A percentile compares a stretch with the other conserved stretches of the same genome.
Conservation (phyloP, 1,284 basidiomycete species). For the Cutaneotrichosporon mucoides region DNA sequence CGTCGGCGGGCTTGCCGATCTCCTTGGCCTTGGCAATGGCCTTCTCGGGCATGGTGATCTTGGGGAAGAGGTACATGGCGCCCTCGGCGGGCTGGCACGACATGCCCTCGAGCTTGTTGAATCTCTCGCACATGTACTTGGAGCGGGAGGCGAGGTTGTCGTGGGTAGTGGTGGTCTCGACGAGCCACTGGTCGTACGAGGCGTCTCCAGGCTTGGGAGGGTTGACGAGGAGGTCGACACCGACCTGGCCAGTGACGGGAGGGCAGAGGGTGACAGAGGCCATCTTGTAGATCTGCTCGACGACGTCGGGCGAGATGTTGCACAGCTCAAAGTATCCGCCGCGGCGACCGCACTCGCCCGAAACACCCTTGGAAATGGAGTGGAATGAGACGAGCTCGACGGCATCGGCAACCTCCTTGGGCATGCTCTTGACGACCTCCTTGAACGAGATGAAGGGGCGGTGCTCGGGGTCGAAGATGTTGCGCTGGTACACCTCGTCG, state of each 20-base stretch:
- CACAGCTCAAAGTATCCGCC: constrained; percentile 90
- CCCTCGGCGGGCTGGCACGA: constrained; percentile 80
- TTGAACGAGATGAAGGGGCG: constrained; percentile 90
- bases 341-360: constrained; percentile 86
- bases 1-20: constrained; percentile 74
- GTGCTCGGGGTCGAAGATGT: constrained; percentile 64
- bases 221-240: constrained; percentile 82
- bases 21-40: constrained; percentile 69
- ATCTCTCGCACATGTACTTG: constrained; percentile 65
- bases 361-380: constrained; percentile 90
- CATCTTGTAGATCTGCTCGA: constrained; percentile 91
- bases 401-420: constrained; percentile 50
- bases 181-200: constrained; percentile 71
- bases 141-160: constrained; percentile 68
- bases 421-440: constrained; percentile 65
- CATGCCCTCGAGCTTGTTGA: constrained; percentile 73
- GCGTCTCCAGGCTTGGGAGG: constrained; percentile 71
- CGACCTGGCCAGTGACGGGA: constrained; percentile 72
- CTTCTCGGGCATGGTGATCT: constrained; percentile 63
- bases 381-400: constrained; percentile 88
- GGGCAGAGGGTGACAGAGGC: constrained; percentile 84
- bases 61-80: constrained; percentile 82
- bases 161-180: constrained; percentile 76
- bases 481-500: constrained; percentile 92
- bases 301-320: constrained; percentile 70